Conservation (phyloP, 1,139 yeast genomes). For the Yamadazyma blattariae region DNA sequence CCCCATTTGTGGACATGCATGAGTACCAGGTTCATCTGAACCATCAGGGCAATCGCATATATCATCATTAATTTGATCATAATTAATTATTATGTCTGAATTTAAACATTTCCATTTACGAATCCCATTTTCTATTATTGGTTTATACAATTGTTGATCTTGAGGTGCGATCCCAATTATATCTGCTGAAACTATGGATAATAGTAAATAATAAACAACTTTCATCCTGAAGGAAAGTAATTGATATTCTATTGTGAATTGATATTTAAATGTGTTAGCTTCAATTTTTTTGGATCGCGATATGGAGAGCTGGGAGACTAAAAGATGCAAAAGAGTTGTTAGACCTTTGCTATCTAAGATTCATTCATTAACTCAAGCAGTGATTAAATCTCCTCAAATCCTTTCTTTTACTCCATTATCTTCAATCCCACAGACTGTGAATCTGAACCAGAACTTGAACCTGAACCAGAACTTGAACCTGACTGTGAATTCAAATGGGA, state of each 20-base stretch:
- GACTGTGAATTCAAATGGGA: too few relatives aligned
- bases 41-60: slow-evolving; percentile 98
- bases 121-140: slow-evolving; percentile 35
- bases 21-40: slow-evolving; percentile 94
- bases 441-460: too few relatives aligned
- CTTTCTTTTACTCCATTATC: too few relatives aligned
- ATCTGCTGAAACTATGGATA: not conserved
- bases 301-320: slow-evolving; percentile 3
- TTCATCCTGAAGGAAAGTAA: not conserved
- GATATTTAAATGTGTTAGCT: too few relatives aligned
- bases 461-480: too few relatives aligned
- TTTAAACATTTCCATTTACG: slow-evolving; percentile 68
- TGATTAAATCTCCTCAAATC: slow-evolving; percentile 9
- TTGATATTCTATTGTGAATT: too few relatives aligned
- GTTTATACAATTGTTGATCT: slow-evolving; percentile 49
- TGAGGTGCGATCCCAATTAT: slow-evolving; percentile 34
- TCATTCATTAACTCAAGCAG: slow-evolving; percentile 28
- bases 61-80: slow-evolving; percentile 75
- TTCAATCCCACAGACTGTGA: too few relatives aligned
- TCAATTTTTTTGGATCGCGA: too few relatives aligned
- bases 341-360: slow-evolving; percentile 38
- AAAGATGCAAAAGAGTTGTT: slow-evolving; percentile 31
- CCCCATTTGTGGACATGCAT: slow-evolving; percentile 60
- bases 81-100: slow-evolving; percentile 58
- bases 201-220: not conserved